Evolutionary conservation across 768 basidiomycete genomes (phyloP), one percentile per base, ranked within the genome.

Genomic region (Suillus variegatus): DNA sequence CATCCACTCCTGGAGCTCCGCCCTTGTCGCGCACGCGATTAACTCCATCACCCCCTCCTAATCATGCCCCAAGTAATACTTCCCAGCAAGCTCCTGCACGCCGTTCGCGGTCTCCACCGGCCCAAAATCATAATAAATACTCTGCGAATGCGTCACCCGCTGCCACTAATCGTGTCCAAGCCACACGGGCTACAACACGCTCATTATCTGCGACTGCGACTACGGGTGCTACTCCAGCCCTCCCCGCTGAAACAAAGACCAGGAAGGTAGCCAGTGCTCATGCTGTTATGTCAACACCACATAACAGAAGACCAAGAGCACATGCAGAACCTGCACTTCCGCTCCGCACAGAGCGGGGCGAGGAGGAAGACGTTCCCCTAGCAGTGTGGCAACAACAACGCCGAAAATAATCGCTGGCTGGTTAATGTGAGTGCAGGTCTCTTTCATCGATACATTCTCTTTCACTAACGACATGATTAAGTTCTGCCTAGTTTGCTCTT

Each of bases 331-430:
- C 70, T 25, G 46, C 70, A 40, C n/a, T 71, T 69, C 44, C 70
- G 74, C 35, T 73, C 56, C 77, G 72, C 22, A 77, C 70, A 49
- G 65, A 72, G 14, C 76, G 73, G 58, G 68, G 76, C 35, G 90
- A 92, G 72, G 92, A 93, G 71, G 92, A 94, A 73, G 92, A 94
- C 72, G 79, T 92, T 46, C 92, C 92, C 22, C 80, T 94, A 57
- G 91, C 93, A 22, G 76, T 92, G 64, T 93, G 87, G 82, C 91
- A 93, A 75, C 90, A 90, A 72, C 91, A 89, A 72, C 88, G 85
- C 70, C 82, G 87, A 60, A 60, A 60, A 43, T 60, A 18, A 60
- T 44, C 18, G 6, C 20, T 36, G 20, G 20, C 41, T 60, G 25
- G 41, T 60, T 28, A 25, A 28, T 60, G 58, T 60, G 58, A 28